phyloP scores from a whole-genome alignment of 2,329 filamentous ascomycete species.

The Talaromyces albobiverticillius region DNA sequence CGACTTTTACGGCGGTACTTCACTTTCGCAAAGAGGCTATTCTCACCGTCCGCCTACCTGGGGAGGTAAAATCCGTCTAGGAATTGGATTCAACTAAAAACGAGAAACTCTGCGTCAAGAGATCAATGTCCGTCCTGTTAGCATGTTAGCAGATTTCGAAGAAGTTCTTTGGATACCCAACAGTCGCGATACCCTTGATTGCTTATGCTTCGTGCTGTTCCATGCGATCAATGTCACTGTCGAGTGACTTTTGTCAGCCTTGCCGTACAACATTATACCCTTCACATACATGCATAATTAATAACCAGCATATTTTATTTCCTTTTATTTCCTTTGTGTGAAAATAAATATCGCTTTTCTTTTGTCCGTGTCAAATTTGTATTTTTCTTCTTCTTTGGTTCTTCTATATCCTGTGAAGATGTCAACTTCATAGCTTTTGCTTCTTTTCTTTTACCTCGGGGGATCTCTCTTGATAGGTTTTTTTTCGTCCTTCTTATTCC shows the following conservation, averaged over 20 bases:
- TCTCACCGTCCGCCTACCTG: background rate
- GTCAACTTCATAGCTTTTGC: background rate
- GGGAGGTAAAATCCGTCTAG: background rate
- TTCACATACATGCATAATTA: constrained; percentile 29
- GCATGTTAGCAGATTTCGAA: constrained; percentile 20
- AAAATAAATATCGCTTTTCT: constrained; percentile 29
- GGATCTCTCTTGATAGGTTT: constrained; percentile 6
- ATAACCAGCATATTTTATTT: constrained; percentile 31
- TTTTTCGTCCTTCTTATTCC: background rate
- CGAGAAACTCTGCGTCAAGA: background rate
- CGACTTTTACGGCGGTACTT: background rate
- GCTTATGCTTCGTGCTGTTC: constrained; percentile 32
- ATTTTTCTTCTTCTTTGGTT: constrained; percentile 6
- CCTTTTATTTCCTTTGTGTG: constrained; percentile 18
- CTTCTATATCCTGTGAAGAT: background rate
- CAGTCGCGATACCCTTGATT: constrained; percentile 34
- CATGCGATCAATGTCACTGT: constrained; percentile 31
- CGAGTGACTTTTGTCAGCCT: constrained; percentile 18
- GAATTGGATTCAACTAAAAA: background rate
- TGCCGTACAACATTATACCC: constrained; percentile 27
- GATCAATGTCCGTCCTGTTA: background rate
- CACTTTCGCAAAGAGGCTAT: background rate
- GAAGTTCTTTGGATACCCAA: constrained; percentile 35
- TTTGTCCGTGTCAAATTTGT: constrained; percentile 19
- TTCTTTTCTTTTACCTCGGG: constrained; percentile 4